Conservation (phyloP, 176 grass and related monocot genomes). For the Olyra latifolia region DNA sequence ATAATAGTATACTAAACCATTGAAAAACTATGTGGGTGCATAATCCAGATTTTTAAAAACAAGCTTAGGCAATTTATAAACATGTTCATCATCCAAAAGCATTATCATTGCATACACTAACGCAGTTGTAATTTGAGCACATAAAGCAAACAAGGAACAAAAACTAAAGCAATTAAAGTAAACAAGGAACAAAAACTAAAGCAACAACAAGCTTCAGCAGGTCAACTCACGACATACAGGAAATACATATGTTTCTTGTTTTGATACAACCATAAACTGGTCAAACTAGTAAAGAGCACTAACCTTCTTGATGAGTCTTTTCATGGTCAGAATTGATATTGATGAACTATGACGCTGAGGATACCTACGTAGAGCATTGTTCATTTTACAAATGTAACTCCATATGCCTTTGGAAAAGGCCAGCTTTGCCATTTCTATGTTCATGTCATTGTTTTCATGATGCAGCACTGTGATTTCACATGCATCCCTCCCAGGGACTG, state of each 20-base stretch:
- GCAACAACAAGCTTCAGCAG: constrained; percentile 10
- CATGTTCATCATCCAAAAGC: not conserved
- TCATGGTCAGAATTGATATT: constrained; percentile 60
- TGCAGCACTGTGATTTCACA: constrained; percentile 87
- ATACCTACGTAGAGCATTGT: constrained; percentile 80
- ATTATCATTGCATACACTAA: not conserved
- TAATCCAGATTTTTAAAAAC: not conserved
- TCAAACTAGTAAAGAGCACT: constrained; percentile 20
- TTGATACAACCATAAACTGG: not conserved
- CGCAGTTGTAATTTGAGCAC: not conserved
- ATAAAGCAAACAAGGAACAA: not conserved
- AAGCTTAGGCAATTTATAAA: not conserved
- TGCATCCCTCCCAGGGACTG: constrained; percentile 83
- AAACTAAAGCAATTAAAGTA: not conserved
- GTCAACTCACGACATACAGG: not conserved
- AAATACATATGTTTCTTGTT: not conserved
- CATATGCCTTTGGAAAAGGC: constrained; percentile 97
- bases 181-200: not conserved
- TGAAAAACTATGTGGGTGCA: not conserved
- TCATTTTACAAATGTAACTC: constrained; percentile 96
- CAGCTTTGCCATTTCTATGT: constrained; percentile 91
- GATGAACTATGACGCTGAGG: constrained; percentile 36
- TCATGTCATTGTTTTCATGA: constrained; percentile 90
- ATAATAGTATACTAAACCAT: not conserved
- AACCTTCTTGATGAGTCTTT: constrained; percentile 78